Base-by-base conservation (phyloP, 495 filamentous ascomycete genomes). In the Neurospora africana region DNA sequence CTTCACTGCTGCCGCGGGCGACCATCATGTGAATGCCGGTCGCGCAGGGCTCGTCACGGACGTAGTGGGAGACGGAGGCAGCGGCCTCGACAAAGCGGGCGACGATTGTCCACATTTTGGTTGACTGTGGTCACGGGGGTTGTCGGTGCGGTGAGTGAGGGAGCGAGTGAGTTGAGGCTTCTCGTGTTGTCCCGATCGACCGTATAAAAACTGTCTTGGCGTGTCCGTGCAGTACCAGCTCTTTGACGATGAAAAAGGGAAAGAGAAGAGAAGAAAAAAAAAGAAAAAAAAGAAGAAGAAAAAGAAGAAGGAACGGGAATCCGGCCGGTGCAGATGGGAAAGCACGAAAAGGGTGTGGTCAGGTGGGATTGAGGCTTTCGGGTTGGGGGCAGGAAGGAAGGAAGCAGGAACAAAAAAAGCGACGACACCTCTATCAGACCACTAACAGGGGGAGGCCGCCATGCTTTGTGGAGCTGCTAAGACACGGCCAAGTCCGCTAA, bases 1-100 rank as follows among this genome's bases (percentile, higher is more conserved):
- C 43, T 53, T 76, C 75, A 21, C 21, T 70, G 19, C 27, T 71
- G 30, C 75, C 75, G 8, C 75, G 73, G 30, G 75, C 75, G 30
- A 74, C 73, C 35, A 76, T 70, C 30, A 76, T 21, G 35, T 74
- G 72, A 0, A 76, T 5, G 19, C 73, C 73, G 27, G 65, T 68
- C 21, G 69, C 39, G 73, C 75, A 76, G 10, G 37, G 41, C 30
- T 61, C 69, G 2, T 70, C 61, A 38, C 69, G 70, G 35, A 33
- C 17, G 43, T 71, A 15, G n/a, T 71, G 41, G 23, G 69, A 44
- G 41, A 35, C 23, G 69, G 27, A 71, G 27, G 33, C 69, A 3
- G 38, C 69, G 41, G 69, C 69, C 53, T 65, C 53, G 13, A 35
- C 53, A 35, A 65, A 33, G 15, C 53, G 53, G 53, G 53, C 53